Base-by-base conservation (phyloP, 306 rosid species). In the Begonia fuchsioides region DNA sequence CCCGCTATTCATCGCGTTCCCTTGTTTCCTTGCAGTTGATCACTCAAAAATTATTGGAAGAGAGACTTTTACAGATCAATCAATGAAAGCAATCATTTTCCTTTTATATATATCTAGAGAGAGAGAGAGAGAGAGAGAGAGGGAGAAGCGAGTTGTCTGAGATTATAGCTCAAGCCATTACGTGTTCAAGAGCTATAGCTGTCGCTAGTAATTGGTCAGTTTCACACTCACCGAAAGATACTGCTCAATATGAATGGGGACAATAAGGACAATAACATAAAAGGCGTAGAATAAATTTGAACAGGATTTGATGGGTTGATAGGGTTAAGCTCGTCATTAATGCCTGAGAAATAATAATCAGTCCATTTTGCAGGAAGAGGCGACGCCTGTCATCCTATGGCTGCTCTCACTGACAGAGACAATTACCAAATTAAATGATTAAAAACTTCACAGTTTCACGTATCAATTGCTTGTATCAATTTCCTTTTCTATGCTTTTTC, bases 171-270 rank as follows among this genome's bases (percentile, higher is more conserved):
- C 49, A 46, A 46, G 52, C 32, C 26, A 17, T 20, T 15, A 44
- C 5, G 43, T 47, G 53, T 26, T 39, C 4, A 61, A 52, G 10
- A 39, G 53, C 49, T 43, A 35, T 17, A 32, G 13, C 52, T 44
- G 65, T 60, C 65, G 2, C 52, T 60, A 26, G 65, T 38, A 15
- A 58, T 20, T 58, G 46, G 11, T 13, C n/a, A n/a, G n/a, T n/a
- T 58, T 16, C 45, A 13, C 16, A 10, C 54, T 38, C 47, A 40
- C 11, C 40, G 57, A 43, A 17, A 51, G 32, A 60, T 44, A 61
- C 67, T 58, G 58, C 54, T 53, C 65, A 61, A 63, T 17, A 38
- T 53, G 17, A 44, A 70, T 46, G 57, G 41, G 58, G 72, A 76
- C 9, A 39, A 63, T 61, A 11, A 53, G 20, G 56, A 58, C 44